A percentile compares a stretch with the other conserved stretches of the same genome.
Evolutionary conservation across 2,329 filamentous ascomycete species (phyloP).

Genomic region (Gremmenia infestans): DNA sequence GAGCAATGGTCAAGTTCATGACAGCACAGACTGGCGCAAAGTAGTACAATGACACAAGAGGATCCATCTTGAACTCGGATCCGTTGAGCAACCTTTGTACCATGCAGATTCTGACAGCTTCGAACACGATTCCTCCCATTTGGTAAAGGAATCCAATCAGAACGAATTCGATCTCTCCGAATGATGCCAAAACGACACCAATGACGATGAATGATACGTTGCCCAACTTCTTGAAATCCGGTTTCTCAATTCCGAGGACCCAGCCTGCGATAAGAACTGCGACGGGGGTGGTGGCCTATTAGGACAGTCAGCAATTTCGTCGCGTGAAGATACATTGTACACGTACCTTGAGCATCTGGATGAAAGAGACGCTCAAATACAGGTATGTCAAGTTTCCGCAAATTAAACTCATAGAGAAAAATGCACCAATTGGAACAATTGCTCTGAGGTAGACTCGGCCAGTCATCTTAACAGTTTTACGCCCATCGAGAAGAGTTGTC

Average conservation of each 20-base stretch:
- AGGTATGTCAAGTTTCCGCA: slow-evolving; percentile 95
- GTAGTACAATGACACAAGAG: slow-evolving; percentile 83
- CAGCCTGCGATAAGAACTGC: slow-evolving; percentile 88
- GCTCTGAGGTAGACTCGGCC: slow-evolving; percentile 87
- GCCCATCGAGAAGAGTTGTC: slow-evolving; percentile 83
- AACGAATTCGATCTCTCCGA: slow-evolving; percentile 94
- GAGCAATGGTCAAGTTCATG: slow-evolving; percentile 72
- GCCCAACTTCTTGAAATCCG: slow-evolving; percentile 79
- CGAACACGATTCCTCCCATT: slow-evolving; percentile 71
- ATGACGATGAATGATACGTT: slow-evolving; percentile 95
- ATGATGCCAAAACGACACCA: slow-evolving; percentile 88
- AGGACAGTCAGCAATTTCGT: slow-evolving; percentile 9
- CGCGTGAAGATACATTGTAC: background rate
- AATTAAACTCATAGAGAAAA: slow-evolving; percentile 94
- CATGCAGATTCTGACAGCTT: slow-evolving; percentile 78
- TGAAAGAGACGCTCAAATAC: slow-evolving; percentile 92
- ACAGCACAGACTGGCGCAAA: slow-evolving; percentile 78
- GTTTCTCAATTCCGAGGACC: slow-evolving; percentile 71
- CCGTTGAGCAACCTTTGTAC: slow-evolving; percentile 78
- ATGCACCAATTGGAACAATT: slow-evolving; percentile 90
- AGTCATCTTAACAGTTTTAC: slow-evolving; percentile 97
- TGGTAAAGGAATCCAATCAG: slow-evolving; percentile 75
- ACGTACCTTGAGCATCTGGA: slow-evolving; percentile 96
- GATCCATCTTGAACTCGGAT: slow-evolving; percentile 88
- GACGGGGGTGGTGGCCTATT: slow-evolving; percentile 85